Evolutionary conservation across 257 asterid genomes (phyloP).

Genomic region (Solanum infundibuliforme): DNA sequence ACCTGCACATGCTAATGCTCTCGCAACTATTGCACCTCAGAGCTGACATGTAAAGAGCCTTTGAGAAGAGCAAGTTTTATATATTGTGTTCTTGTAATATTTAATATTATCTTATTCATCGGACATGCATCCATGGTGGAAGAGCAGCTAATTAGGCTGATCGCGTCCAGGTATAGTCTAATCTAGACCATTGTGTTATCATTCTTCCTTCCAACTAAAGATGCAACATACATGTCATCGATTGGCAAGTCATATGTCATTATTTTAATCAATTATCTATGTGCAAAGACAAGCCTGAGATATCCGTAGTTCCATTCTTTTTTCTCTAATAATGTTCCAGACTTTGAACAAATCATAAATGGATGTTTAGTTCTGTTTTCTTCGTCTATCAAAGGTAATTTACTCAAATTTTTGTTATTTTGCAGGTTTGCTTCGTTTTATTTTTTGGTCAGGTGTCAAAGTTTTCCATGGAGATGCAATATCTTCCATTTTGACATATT

Average conservation of each 20-base stretch:
- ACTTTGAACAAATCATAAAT: background rate
- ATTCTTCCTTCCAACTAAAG: background rate
- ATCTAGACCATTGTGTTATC: background rate
- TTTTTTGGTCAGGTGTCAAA: background rate
- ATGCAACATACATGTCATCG: background rate
- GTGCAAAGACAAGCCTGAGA: background rate
- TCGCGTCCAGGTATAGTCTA: background rate
- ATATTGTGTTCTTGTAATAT: background rate
- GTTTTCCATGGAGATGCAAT: background rate
- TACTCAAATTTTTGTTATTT: background rate
- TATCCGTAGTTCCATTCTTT: background rate
- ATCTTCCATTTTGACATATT: background rate
- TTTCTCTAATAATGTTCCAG: background rate
- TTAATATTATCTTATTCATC: background rate
- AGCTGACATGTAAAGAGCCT: constrained; percentile 32
- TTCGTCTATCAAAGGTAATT: background rate
- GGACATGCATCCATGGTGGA: constrained; percentile 1
- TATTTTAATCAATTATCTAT: background rate
- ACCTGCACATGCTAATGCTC: constrained; percentile 78
- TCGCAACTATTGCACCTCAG: constrained; percentile 75
- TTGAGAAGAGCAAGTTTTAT: background rate
- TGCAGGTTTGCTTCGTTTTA: background rate
- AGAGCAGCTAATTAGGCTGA: constrained; percentile 5
- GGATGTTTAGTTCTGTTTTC: background rate
- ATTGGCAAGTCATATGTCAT: background rate